Percentiles rank a stretch among this genome's conserved stretches.
Evolutionary conservation across 176 grass and related monocot genomes (phyloP).

Genomic region (Rhipidocladum racemiflorum): DNA sequence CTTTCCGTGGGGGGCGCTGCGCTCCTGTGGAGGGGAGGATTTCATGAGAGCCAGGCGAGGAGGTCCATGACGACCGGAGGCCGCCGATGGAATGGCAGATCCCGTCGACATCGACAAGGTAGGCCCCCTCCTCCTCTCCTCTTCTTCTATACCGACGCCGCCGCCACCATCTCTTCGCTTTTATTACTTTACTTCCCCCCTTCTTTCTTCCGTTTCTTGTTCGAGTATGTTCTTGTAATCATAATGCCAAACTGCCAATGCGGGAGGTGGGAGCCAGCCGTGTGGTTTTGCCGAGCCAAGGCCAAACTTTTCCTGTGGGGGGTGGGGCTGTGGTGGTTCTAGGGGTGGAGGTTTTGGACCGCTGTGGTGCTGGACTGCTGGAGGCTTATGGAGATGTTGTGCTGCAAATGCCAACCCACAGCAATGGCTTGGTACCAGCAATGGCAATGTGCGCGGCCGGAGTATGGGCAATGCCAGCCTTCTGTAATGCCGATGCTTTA

Average conservation of each 20-base stretch:
- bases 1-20: not conserved
- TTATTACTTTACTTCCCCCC: not conserved
- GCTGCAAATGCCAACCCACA: not conserved
- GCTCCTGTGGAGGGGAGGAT: not conserved
- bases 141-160: not conserved
- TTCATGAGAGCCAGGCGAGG: constrained; percentile 47
- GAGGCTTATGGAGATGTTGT: not conserved
- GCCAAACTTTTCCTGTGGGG: not conserved
- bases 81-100: constrained; percentile 88
- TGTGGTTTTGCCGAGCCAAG: not conserved
- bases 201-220: not conserved
- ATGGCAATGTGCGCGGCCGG: not conserved
- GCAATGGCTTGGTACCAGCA: not conserved
- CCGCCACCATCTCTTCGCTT: not conserved
- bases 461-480: not conserved
- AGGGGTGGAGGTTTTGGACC: not conserved
- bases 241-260: constrained; percentile 11
- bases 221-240: not conserved
- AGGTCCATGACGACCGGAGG: constrained; percentile 64
- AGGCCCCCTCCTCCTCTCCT: not conserved
- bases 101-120: constrained; percentile 87
- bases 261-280: not conserved
- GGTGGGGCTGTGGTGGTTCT: not conserved
- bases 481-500: not conserved
- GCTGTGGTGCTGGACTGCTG: not conserved